Conservation (phyloP, 495 filamentous ascomycete genomes). For the Clohesyomyces aquaticus region DNA sequence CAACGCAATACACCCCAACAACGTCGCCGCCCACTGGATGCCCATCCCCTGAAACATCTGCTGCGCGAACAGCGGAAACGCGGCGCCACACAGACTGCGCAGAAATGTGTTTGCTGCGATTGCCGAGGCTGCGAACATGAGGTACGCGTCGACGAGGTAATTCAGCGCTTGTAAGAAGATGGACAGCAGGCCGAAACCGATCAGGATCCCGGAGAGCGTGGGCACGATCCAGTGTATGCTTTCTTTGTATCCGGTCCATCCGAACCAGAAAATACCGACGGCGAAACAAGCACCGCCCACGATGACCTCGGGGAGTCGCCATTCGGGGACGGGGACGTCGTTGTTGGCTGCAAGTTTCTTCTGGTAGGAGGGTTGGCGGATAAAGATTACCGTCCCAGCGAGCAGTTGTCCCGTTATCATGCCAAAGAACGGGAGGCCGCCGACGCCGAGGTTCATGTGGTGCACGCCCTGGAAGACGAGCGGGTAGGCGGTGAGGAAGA, state of each 20-base stretch:
- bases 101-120: conserved; percentile 90
- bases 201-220: conserved; percentile 68
- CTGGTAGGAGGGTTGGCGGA: conserved; percentile 68
- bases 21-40: conserved; percentile 75
- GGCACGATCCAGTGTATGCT: conserved; percentile 83
- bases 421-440: conserved; percentile 79
- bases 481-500: conserved; percentile 80
- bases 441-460: conserved; percentile 65
- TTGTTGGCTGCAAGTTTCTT: conserved; percentile 63
- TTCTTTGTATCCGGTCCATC: conserved; percentile 70
- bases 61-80: conserved; percentile 78
- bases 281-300: conserved; percentile 75
- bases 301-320: conserved; percentile 81
- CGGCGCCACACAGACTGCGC: conserved; percentile 73
- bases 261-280: conserved; percentile 83
- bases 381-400: conserved; percentile 66
- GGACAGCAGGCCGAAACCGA: conserved; percentile 67
- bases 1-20: conserved; percentile 74
- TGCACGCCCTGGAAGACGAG: conserved; percentile 78
- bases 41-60: conserved; percentile 81
- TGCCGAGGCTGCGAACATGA: conserved; percentile 80
- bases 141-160: conserved; percentile 85
- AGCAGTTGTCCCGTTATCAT: conserved; percentile 74
- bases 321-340: conserved; percentile 77
- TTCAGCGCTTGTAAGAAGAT: conserved; percentile 87